phyloP scores from a whole-genome alignment of 345 rosid species.

The Toxicodendron radicans region DNA sequence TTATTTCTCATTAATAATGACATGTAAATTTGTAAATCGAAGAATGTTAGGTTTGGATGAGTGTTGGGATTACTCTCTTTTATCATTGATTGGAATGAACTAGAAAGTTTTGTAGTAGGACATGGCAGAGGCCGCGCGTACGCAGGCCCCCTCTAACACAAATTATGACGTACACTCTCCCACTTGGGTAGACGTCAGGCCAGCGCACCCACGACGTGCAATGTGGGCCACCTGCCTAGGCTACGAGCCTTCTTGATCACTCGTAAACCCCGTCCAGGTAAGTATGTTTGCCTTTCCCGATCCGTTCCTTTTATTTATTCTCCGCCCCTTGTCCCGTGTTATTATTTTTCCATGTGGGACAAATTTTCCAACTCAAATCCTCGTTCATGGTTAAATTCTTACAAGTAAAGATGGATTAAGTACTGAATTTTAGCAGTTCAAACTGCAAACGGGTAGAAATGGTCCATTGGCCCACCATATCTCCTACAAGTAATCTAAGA shows the following conservation, averaged over 20 bases:
- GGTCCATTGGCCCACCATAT: slow-evolving; percentile 3
- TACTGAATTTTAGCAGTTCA: no score
- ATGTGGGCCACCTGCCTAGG: neutral
- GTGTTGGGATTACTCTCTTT: no score
- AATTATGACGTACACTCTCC: slow-evolving; percentile 26
- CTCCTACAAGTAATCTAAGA: no score
- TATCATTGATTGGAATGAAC: no score
- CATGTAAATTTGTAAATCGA: no score
- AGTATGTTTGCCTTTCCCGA: neutral
- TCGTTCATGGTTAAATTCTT: no score
- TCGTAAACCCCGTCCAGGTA: slow-evolving; percentile 25
- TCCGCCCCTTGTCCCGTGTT: neutral
- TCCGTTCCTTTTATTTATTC: neutral
- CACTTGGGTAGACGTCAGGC: slow-evolving; percentile 19
- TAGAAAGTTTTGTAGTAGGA: neutral
- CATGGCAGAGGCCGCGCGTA: slow-evolving; percentile 23
- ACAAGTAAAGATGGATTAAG: no score
- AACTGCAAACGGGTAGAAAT: no score
- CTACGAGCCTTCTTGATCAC: slow-evolving; percentile 4
- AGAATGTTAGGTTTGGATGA: no score
- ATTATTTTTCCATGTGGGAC: slow-evolving; percentile 12
- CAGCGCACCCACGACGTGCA: slow-evolving; percentile 10
- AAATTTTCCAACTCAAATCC: neutral
- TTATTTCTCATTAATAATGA: no score
- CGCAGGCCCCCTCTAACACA: slow-evolving; percentile 24